Evolutionary conservation across 208 protist species (phyloP), one percentile per base, ranked within the genome.

Genomic region (Trypanosoma theileri): DNA sequence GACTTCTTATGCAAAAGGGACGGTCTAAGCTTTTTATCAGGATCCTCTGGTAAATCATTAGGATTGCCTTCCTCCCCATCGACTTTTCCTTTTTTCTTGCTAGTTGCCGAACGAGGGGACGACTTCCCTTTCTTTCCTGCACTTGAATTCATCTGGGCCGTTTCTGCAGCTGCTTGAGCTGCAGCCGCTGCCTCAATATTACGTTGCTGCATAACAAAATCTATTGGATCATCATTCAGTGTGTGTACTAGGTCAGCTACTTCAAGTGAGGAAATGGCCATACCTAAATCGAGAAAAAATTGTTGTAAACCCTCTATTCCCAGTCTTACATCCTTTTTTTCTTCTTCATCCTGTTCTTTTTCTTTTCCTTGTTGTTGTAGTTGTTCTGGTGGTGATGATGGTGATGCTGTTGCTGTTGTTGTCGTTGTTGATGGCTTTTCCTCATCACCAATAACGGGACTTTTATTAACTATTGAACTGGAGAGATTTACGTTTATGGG

Each of bases 201-300:
- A 22, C 44, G 66, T 16, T 57, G 54, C 56, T 64, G 58, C 69
- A 71, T 59, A 45, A 59, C 58, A 56, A 66, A 70, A 59, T 74
- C 60, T 8, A 74, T 59, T 13, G 75, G 64, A 14, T 69, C 63
- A 40, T 73, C 64, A 35, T 60, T 56, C 10, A 85, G 42, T n/a
- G n/a, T 28, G 46, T 75, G 71, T 14, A 93, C 68, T 31, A 89
- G 21, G 14, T 88, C 84, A 12, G 66, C 58, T 26, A 93, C 79
- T 50, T 89, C 87, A 9, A 87, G 73, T 19, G 73, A 54, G 0
- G 87, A 82, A 11, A 83, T 71, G 0, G 69, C 60, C 0, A 77
- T 64, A 12, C 77, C 82, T 21, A 89, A 40, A 35, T 79, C 79
- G 10, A 77, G 40, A 53, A 87, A 77, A 21, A 88, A 77, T 59